Evolutionary conservation across 495 filamentous ascomycete species (phyloP).

Genomic region (Neurospora discreta): DNA sequence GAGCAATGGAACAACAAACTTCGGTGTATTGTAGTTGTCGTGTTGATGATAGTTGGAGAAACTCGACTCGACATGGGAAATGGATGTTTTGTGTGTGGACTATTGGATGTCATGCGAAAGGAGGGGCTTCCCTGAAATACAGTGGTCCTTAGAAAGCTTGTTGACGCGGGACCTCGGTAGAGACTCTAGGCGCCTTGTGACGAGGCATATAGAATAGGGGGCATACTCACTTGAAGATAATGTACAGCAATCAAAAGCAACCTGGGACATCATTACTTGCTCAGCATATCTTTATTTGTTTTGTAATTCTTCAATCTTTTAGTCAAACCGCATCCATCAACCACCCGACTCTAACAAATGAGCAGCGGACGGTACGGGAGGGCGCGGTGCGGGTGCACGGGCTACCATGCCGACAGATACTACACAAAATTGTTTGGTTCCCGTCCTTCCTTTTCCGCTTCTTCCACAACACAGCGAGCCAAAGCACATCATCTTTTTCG

Average conservation of each 20-base stretch:
- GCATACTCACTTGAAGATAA: not conserved
- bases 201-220: fast-evolving
- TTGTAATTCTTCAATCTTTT: not conserved
- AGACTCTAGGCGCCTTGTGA: not conserved
- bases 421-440: not conserved
- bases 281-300: not conserved
- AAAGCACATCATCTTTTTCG: not conserved
- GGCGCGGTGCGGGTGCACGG: not conserved
- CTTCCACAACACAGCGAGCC: not conserved
- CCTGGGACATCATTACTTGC: not conserved
- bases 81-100: not conserved
- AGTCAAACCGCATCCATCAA: not conserved
- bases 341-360: not conserved
- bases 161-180: not conserved
- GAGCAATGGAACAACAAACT: not conserved
- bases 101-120: not conserved
- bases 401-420: not conserved
- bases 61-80: not conserved
- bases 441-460: not conserved
- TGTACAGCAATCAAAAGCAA: not conserved
- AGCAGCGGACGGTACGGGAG: not conserved
- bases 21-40: not conserved
- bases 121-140: not conserved
- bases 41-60: not conserved
- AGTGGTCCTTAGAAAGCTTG: not conserved